Base-by-base conservation (phyloP, 164 flowering plant genomes). In the Berberis vulgaris region DNA sequence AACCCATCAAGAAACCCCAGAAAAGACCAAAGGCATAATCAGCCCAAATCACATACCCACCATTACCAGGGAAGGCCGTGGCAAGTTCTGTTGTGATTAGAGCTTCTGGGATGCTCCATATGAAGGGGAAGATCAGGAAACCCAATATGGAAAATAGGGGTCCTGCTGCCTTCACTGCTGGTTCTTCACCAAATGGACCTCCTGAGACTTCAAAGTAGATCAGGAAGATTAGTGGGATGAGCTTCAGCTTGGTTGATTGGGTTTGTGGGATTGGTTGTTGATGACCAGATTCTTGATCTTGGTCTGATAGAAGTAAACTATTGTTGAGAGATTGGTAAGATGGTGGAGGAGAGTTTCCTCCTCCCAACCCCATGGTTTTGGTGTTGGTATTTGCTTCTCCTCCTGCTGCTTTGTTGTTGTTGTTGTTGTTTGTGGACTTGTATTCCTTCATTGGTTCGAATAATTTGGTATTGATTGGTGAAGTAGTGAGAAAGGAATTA, bases 171-270 rank as follows among this genome's bases (percentile, higher is more conserved):
- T 77, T 47, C 2, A 89, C 98, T 0, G 93, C 86, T 0, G 91
- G 82, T 64, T 89, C 96, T 54, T 85, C 93, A 1, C 96, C 96
- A 56, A 73, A 92, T 0, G 96, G 98, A 2, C 98, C 96, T 0
- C 98, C 98, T 38, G 98, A 88, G 11, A 92, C 98, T 61, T 87
- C 96, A 65, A 89, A 92, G 74, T 79, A 89, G 66, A 92, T 89
- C 63, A 89, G 82, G 76, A 92, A 92, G 66, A 89, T 82, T 39
- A 89, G 84, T 2, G 93, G 96, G 64, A 92, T 60, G 8, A 92
- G 81, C 1, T 62, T 66, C 6, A 72, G 69, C 47, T 76, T 76
- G 9, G 62, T 69, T 44, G 45, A 7, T 8, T 47, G 46, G 0
- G 9, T 4, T 26, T 26, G 26, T 26, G 26, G 26, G 26, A 26